These are phyloP conservation scores for thale cress (Arabidopsis thaliana) DNA, from an alignment of 345 rosid species.

Conservation along the genomic window DNA sequence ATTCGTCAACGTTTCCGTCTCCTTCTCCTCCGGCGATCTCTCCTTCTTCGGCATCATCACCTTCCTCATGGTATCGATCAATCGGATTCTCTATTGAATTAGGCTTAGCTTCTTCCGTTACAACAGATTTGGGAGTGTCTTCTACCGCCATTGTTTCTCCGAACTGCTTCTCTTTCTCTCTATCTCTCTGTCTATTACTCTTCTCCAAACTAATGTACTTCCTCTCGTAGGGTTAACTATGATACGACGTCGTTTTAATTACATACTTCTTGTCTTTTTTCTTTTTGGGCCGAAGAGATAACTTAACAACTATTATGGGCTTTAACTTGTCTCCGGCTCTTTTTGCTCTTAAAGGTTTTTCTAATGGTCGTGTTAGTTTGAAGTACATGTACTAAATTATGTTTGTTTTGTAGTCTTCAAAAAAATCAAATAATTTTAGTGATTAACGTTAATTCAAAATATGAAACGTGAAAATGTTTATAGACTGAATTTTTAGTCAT, in stretches of 20 bases:
- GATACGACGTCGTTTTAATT: neutral
- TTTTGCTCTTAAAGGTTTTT: too few species aligned
- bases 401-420: too few species aligned
- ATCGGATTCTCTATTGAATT: constrained; percentile 42
- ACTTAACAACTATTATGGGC: neutral
- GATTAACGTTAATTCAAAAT: neutral
- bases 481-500: too few species aligned
- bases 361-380: too few species aligned
- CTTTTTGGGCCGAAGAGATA: neutral
- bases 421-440: too few species aligned
- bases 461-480: too few species aligned
- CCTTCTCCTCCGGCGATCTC: constrained; percentile 51
- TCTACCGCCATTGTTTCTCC: constrained; percentile 48
- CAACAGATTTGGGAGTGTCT: constrained; percentile 43
- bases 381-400: too few species aligned
- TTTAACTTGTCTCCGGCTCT: neutral
- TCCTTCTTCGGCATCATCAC: constrained; percentile 64
- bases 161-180: constrained; percentile 12
- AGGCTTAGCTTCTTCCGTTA: constrained; percentile 45
- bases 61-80: constrained; percentile 45
- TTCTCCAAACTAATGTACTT: neutral
- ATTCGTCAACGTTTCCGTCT: constrained; percentile 43
- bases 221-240: constrained; percentile 18
- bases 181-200: neutral
- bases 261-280: neutral